Base-by-base conservation (phyloP, 1,284 basidiomycete species). In the Irpex lacteus region DNA sequence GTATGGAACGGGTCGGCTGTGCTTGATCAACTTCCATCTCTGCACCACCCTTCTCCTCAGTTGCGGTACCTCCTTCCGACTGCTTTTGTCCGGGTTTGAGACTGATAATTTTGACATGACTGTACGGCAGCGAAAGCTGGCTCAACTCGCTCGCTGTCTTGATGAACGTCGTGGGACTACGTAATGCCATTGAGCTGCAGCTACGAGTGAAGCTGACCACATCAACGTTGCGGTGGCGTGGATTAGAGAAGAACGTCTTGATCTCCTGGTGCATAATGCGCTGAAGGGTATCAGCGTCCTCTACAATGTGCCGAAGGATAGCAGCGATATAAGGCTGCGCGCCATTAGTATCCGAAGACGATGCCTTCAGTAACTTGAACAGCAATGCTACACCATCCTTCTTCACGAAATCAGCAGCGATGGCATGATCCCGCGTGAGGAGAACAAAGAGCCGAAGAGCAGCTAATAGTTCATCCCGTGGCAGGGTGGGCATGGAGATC, bases 221-320 rank as follows among this genome's bases (percentile, higher is more conserved):
- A 67, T 98, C 96, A 19, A 89, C 82, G 34, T 85, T 75, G 66
- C 87, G 88, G 59, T 86, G 86, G 47, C 92, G 87, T 59, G 90
- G 83, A 63, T 89, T 87, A 6, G 85, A 79, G 69, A 95, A 87
- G 77, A 89, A 92, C 4, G 88, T 85, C 70, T 86, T 89, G 70
- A 98, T 83, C 69, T 96, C 92, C 66, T 92, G 88, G 26, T 85
- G 84, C 88, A 99, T 96, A 65, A 93, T 84, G 5, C 81, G 80
- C 62, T 87, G 84, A 37, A 98, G 75, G 1, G 85, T 85, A 5
- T 78, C 73, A 4, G 82, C 72, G 68, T 96, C 92, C 76, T 99
- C 98, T 60, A 97, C 86, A 61, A 95, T 79, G 74, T 99, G 97
- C 2, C 98, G 91, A 18, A 98, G 80, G 63, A 98, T 91, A 71